Base-by-base conservation (phyloP, 208 protist species). In the Crithidia mellificae region DNA sequence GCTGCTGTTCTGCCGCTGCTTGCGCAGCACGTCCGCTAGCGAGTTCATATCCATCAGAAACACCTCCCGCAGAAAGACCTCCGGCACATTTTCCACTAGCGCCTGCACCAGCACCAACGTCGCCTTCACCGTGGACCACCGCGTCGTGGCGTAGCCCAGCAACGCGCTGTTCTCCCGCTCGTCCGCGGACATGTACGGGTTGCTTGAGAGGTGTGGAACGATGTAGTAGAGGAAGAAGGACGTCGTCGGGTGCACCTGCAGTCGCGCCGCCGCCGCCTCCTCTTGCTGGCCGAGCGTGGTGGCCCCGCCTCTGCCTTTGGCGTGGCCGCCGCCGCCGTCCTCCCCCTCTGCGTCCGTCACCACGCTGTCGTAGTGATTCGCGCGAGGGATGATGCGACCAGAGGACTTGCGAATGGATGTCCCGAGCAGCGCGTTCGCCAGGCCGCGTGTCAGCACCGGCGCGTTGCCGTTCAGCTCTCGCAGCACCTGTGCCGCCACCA, bases 211-310 rank as follows among this genome's bases (percentile, higher is more conserved):
- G 57, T 77, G 81, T 0, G 78, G 74, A 5, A 88, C 39, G 22
- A 88, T 75, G 68, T 80, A 78, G 65, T 83, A 79, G 1, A 75
- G 58, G 27, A 81, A 78, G 39, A 90, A 77, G 24, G 82, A 84
- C 19, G 63, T 71, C 49, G 63, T 72, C 2, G 51, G 53, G 49
- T 70, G 58, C 59, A 57, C 32, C 17, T 44, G 39, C 49, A 54
- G 66, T n/a, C n/a, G 24, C 24, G 47, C 29, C 17, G 63, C 56
- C 9, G 64, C 62, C 39, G 53, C 70, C 47, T 68, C 46, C 64
- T 66, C 65, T 44, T 62, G 53, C 52, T 65, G 56, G n/a, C 62
- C 55, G 6, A 59, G 58, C 15, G 63, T 66, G 30, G 32, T 20
- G 19, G 58, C 50, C 6, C 6, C 8, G 22, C 17, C 36, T 15